A percentile compares a stretch with the other conserved stretches of the same genome.
phyloP scores from a whole-genome alignment of 495 filamentous ascomycete species.

The Cercophora scortea region DNA sequence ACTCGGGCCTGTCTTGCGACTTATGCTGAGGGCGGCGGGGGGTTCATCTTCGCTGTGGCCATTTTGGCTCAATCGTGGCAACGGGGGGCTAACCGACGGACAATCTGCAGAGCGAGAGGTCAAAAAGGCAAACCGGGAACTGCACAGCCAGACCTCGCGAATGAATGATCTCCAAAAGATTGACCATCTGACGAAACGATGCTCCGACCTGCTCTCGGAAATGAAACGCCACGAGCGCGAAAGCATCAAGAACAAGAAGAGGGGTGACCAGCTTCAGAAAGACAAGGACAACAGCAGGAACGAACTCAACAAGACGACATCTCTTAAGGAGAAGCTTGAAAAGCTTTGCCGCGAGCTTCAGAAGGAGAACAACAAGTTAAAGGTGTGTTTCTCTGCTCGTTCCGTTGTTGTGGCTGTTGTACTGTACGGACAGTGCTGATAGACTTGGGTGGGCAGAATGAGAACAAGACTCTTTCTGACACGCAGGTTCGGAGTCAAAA shows the following conservation, averaged over 20 bases:
- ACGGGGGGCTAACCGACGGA: conserved; percentile 10
- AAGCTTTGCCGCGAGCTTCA: conserved; percentile 89
- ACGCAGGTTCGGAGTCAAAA: conserved; percentile 72
- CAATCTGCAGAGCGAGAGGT: conserved; percentile 52
- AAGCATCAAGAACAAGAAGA: conserved; percentile 90
- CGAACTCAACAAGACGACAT: conserved; percentile 79
- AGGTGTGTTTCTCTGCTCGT: conserved; percentile 46
- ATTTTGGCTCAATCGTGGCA: too few species aligned
- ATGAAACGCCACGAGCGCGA: conserved; percentile 95
- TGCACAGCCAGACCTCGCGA: conserved; percentile 70
- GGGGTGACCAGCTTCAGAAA: conserved; percentile 89
- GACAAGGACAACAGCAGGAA: conserved; percentile 84
- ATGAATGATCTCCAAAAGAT: conserved; percentile 69
- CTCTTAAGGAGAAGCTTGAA: conserved; percentile 88
- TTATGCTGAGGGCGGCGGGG: too few species aligned
- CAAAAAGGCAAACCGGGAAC: conserved; percentile 86
- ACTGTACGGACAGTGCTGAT: conserved; percentile 22
- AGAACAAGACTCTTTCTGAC: conserved; percentile 79
- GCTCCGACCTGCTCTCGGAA: conserved; percentile 80
- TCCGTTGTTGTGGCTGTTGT: neutral
- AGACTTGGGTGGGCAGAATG: conserved; percentile 53
- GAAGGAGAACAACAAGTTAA: conserved; percentile 93
- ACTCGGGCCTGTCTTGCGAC: too few species aligned
- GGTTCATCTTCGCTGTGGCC: too few species aligned
- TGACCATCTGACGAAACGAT: conserved; percentile 82